Base-by-base conservation (phyloP, 306 rosid species). In the Vicia sativa region DNA sequence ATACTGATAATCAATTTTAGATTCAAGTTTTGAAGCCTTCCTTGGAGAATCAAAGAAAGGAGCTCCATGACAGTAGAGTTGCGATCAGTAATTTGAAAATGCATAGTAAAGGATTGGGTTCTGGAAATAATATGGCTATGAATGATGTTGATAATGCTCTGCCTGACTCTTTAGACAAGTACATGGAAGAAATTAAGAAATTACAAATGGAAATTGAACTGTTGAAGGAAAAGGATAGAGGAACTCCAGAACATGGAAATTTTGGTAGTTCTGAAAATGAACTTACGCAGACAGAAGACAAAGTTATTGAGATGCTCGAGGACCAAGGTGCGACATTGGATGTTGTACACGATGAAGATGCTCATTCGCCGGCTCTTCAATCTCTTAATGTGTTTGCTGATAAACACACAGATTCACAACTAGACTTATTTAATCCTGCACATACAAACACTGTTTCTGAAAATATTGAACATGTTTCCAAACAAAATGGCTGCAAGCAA, bases 111-210 rank as follows among this genome's bases (percentile, higher is more conserved):
- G 83, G 89, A 19, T 84, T 80, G 55, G 57, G 8, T 53, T 77
- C 80, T 38, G 87, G 84, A 62, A 59, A 35, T 61, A 72, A 57
- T 83, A 38, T 74, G 15, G 58, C 66, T 35, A 72, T 68, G 48
- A 28, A 62, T 72, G 85, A 89, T 54, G 67, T 63, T 44, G 81
- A 82, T 65, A 60, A 68, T 69, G 62, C 56, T 52, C 81, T 78
- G 74, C 65, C 81, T 10, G 77, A 65, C 59, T 76, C 85, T 43
- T 73, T 79, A 57, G 93, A 86, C 62, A 80, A 37, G 62, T 88
- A 90, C 86, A 88, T 80, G 84, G 95, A 92, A 75, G 87, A 93
- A 73, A 81, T 90, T 44, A 90, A 82, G 73, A 86, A 78, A 62
- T 85, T 90, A 77, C 80, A 75, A 62, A 68, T 68, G 86, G 90